phyloP scores from a whole-genome alignment of 768 basidiomycete species.

The Auriculariales sp. region DNA sequence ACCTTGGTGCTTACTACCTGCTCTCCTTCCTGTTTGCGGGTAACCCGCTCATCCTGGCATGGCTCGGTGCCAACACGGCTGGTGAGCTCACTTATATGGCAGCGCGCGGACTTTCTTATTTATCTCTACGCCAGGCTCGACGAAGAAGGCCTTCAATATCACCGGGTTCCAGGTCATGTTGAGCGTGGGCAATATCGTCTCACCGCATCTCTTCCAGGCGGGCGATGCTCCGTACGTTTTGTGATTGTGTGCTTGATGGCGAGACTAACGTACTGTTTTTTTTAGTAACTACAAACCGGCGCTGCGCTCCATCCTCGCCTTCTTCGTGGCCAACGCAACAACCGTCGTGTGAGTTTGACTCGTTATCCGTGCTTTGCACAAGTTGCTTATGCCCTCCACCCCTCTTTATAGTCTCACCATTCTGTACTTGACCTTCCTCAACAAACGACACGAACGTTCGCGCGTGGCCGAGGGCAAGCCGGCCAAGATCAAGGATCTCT shows the following conservation, averaged over 20 bases:
- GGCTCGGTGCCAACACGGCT: slow-evolving; percentile 18
- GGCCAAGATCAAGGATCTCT: slow-evolving; percentile 20
- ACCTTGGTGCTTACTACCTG: slow-evolving; percentile 25
- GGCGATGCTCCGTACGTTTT: slow-evolving; percentile 11
- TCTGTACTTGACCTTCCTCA: slow-evolving; percentile 22
- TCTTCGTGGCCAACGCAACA: slow-evolving; percentile 23
- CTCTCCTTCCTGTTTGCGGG: slow-evolving; percentile 17
- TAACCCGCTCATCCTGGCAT: slow-evolving; percentile 18
- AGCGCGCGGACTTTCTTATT: slow-evolving; percentile 10
- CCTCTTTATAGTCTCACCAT: slow-evolving; percentile 17
- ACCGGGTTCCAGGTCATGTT: slow-evolving; percentile 8
- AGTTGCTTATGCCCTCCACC: neutral
- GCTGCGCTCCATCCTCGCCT: slow-evolving; percentile 21
- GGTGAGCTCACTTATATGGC: slow-evolving; percentile 13
- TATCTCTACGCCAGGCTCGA: slow-evolving; percentile 4
- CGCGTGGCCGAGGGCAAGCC: slow-evolving; percentile 22
- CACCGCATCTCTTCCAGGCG: slow-evolving; percentile 17
- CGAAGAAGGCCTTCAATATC: slow-evolving; percentile 27
- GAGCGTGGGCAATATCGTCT: slow-evolving; percentile 16
- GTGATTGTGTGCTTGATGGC: neutral
- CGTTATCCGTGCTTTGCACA: neutral
- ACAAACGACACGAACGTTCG: slow-evolving; percentile 21
- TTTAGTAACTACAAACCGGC: slow-evolving; percentile 23
- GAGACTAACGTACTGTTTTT: neutral
- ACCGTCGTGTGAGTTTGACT: slow-evolving; percentile 18